These are phyloP conservation scores for Mycothermus thermophilus DNA, from an alignment of 495 filamentous ascomycete species.

Conservation along the genomic window DNA sequence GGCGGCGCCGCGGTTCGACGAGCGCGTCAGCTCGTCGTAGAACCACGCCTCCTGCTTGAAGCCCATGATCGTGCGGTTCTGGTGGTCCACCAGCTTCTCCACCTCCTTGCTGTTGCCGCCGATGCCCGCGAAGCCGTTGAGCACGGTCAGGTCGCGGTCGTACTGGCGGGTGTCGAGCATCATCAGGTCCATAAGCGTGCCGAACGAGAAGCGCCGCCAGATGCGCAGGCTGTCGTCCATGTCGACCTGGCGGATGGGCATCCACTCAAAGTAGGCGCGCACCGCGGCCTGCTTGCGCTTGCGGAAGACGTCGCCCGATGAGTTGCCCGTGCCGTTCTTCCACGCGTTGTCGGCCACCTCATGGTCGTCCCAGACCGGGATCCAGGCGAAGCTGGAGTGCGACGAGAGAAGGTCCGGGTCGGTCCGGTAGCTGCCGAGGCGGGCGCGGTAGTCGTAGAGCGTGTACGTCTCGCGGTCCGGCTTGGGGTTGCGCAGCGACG, in stretches of 20 bases:
- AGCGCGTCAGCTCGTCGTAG: slow-evolving; percentile 42
- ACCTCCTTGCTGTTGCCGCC: slow-evolving; percentile 7
- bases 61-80: slow-evolving; percentile 49
- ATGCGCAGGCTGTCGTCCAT: slow-evolving; percentile 59
- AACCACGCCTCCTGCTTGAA: slow-evolving; percentile 55
- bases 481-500: slow-evolving; percentile 34
- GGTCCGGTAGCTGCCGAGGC: slow-evolving; percentile 45
- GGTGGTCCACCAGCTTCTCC: slow-evolving; percentile 9
- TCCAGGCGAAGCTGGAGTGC: slow-evolving; percentile 50
- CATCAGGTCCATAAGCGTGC: slow-evolving; percentile 49
- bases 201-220: slow-evolving; percentile 53
- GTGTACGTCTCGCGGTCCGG: slow-evolving; percentile 37
- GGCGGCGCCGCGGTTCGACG: slow-evolving; percentile 37
- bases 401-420: slow-evolving; percentile 46
- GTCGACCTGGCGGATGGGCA: slow-evolving; percentile 46
- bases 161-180: slow-evolving; percentile 59
- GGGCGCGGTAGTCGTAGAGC: slow-evolving; percentile 47
- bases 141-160: slow-evolving; percentile 42
- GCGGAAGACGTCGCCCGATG: slow-evolving; percentile 41
- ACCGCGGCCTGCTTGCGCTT: slow-evolving; percentile 39
- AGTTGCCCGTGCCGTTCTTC: slow-evolving; percentile 45
- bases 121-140: slow-evolving; percentile 12
- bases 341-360: slow-evolving; percentile 53
- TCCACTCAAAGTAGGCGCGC: slow-evolving; percentile 62
- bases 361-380: slow-evolving; percentile 59